Conservation (phyloP, 1,139 yeast genomes). For the Debaryomyces nepalensis region DNA sequence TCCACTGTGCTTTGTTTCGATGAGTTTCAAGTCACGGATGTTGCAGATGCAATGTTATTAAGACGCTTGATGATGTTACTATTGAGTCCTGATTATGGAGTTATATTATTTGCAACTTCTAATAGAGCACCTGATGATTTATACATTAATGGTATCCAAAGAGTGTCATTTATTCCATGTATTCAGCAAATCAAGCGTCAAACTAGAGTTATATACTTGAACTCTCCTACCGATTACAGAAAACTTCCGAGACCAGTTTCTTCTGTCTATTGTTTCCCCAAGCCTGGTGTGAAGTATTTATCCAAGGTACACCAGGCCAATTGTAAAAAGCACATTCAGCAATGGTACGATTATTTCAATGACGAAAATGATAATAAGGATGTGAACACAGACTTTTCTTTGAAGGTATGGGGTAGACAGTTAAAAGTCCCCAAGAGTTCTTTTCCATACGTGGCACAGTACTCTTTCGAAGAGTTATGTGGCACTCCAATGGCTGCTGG, state of each 20-base stretch:
- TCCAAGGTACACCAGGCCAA: constrained; percentile 56
- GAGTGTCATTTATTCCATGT: constrained; percentile 90
- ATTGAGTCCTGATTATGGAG: constrained; percentile 71
- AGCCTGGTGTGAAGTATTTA: constrained; percentile 59
- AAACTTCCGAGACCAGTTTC: constrained; percentile 83
- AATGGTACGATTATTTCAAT: constrained; percentile 80
- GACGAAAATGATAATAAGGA: constrained; percentile 52
- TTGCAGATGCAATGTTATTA: constrained; percentile 96
- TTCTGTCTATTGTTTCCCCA: constrained; percentile 79
- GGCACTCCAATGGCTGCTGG: constrained; percentile 94
- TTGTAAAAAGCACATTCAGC: constrained; percentile 64
- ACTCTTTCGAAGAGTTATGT: constrained; percentile 82
- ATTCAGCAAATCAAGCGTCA: constrained; percentile 75
- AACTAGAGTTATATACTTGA: constrained; percentile 76
- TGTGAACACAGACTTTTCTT: constrained; percentile 36
- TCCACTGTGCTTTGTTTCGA: constrained; percentile 89
- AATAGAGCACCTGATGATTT: constrained; percentile 94
- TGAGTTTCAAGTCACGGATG: constrained; percentile 95
- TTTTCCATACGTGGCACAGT: constrained; percentile 85
- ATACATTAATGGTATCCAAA: constrained; percentile 90
- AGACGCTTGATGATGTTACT: constrained; percentile 72
- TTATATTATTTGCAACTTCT: constrained; percentile 88
- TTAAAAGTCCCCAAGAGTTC: constrained; percentile 75
- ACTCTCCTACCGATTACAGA: constrained; percentile 93
- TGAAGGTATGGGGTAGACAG: constrained; percentile 87